These are phyloP conservation scores for Carex arenaria DNA, from an alignment of 202 grass and related monocot species.

Conservation along the genomic window DNA sequence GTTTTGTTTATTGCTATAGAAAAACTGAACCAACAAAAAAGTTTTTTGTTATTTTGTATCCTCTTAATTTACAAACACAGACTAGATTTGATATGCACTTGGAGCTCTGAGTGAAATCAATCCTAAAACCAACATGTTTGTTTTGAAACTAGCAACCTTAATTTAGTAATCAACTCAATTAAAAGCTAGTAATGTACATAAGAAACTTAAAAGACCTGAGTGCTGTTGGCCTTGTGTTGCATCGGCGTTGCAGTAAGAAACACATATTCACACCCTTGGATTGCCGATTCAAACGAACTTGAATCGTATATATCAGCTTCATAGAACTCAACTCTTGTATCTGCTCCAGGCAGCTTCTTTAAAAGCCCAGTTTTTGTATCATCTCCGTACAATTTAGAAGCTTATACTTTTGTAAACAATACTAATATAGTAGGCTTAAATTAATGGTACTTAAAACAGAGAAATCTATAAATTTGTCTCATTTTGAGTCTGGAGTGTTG, in stretches of 20 bases:
- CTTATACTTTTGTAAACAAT: not conserved
- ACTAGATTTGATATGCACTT: not conserved
- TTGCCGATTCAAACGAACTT: slow-evolving; percentile 49
- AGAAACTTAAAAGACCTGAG: slow-evolving; percentile 31
- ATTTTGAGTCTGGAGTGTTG: too few species aligned
- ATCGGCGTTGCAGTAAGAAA: slow-evolving; percentile 59
- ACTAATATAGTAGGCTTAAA: not conserved
- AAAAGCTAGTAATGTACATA: not conserved
- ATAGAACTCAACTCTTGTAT: slow-evolving; percentile 37
- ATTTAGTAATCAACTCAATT: not conserved
- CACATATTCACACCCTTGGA: slow-evolving; percentile 44
- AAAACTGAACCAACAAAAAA: not conserved
- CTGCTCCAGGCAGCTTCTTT: slow-evolving; percentile 33
- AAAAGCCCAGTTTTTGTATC: slow-evolving; percentile 33
- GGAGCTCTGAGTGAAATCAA: not conserved
- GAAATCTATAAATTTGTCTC: not conserved
- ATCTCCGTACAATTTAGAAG: slow-evolving; percentile 27
- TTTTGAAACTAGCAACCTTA: not conserved
- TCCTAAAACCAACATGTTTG: not conserved
- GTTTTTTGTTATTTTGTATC: not conserved
- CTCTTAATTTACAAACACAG: not conserved
- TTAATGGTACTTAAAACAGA: not conserved
- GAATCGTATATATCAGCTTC: slow-evolving; percentile 56
- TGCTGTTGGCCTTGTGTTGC: not conserved
- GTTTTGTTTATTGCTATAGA: not conserved